A percentile compares a stretch with the other conserved stretches of the same genome.
Conservation (phyloP, 2,329 filamentous ascomycete genomes). For the Bisporella sp. region DNA sequence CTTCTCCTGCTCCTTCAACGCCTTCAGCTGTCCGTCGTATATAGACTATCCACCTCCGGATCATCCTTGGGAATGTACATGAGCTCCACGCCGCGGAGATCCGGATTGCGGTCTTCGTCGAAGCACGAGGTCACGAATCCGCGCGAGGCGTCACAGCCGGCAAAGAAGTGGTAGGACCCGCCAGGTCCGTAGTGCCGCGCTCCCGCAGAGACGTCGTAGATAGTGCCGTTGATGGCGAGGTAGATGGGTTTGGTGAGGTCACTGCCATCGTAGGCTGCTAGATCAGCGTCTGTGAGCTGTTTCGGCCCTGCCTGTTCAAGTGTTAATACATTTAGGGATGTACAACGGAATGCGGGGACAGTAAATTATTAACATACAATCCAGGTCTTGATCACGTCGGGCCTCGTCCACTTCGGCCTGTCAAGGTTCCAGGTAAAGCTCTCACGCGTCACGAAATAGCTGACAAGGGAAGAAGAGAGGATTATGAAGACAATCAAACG, state of each 20-base stretch:
- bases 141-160: slow-evolving; percentile 78
- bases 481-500: slow-evolving; percentile 21
- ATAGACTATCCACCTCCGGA: slow-evolving; percentile 52
- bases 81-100: slow-evolving; percentile 78
- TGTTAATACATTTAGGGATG: too few relatives aligned
- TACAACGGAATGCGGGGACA: too few relatives aligned
- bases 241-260: slow-evolving; percentile 75
- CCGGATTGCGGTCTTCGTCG: slow-evolving; percentile 65
- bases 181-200: slow-evolving; percentile 71
- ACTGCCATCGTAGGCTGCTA: slow-evolving; percentile 69
- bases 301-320: slow-evolving; percentile 46
- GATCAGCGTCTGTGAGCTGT: slow-evolving; percentile 66
- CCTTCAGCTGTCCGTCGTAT: slow-evolving; percentile 44
- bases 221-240: slow-evolving; percentile 80
- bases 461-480: slow-evolving; percentile 15
- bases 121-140: slow-evolving; percentile 94
- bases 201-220: slow-evolving; percentile 74
- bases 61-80: slow-evolving; percentile 70
- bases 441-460: slow-evolving; percentile 25
- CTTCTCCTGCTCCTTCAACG: slow-evolving; percentile 54
- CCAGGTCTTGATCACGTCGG: slow-evolving; percentile 17
- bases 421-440: slow-evolving; percentile 21
- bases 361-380: slow-evolving; percentile 13
- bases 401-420: slow-evolving; percentile 18
- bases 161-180: slow-evolving; percentile 80